Conservation (phyloP, 2,329 filamentous ascomycete species). For the Aspergillus sp. region DNA sequence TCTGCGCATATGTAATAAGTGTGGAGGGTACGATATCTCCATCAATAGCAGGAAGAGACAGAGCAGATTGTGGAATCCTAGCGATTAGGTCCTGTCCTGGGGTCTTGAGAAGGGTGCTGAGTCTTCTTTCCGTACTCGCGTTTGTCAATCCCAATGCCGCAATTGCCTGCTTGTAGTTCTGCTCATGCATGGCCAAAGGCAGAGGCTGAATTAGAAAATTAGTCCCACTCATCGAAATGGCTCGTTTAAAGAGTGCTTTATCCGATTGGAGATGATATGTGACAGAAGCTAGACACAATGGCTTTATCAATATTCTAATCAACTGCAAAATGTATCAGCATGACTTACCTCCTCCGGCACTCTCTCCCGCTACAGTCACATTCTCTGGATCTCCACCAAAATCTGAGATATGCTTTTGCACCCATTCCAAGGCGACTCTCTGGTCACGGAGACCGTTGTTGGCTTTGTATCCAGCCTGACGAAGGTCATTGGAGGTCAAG, state of each 20-base stretch:
- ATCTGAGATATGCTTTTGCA: conserved; percentile 34
- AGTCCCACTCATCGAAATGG: conserved; percentile 40
- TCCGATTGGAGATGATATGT: conserved; percentile 31
- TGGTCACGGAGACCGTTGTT: conserved; percentile 50
- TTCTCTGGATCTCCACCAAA: conserved; percentile 40
- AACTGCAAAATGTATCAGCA: not conserved
- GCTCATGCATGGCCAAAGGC: conserved; percentile 35
- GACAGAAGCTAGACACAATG: conserved; percentile 18
- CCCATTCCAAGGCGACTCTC: conserved; percentile 34
- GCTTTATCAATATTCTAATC: not conserved
- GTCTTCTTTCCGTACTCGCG: conserved; percentile 33
- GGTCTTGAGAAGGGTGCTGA: conserved; percentile 37
- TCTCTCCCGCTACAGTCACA: conserved; percentile 43
- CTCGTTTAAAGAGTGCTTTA: conserved; percentile 38
- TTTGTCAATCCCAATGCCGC: conserved; percentile 36
- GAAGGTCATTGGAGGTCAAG: conserved; percentile 46
- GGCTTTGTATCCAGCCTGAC: conserved; percentile 39
- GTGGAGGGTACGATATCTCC: conserved; percentile 34
- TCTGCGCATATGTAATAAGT: conserved; percentile 15
- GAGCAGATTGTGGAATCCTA: conserved; percentile 32
- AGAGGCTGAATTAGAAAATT: conserved; percentile 39
- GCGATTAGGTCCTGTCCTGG: conserved; percentile 39
- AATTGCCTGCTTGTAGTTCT: conserved; percentile 37
- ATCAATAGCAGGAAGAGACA: conserved; percentile 38
- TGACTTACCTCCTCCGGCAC: conserved; percentile 40